Evolutionary conservation across 2,329 filamentous ascomycete species (phyloP), one percentile per base, ranked within the genome.

Genomic region (Talaromyces albobiverticillius): DNA sequence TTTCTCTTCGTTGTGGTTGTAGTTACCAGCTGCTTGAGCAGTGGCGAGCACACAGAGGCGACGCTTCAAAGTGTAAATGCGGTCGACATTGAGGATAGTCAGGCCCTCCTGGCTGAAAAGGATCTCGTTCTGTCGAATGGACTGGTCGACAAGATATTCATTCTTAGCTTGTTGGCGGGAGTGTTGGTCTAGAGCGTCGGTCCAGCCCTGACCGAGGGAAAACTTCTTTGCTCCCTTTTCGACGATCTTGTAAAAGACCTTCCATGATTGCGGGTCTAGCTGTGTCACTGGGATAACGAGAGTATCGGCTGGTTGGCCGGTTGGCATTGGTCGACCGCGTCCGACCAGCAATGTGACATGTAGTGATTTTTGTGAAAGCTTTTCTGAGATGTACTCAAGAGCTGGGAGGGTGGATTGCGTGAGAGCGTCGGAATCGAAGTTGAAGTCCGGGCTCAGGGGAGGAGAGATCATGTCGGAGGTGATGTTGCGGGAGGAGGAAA

Each of bases 1-100:
- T 14, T 67, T 61, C 11, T 71, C 66, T 3, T 67, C 63, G 18
- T 53, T 41, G 13, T 38, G 36, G 26, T 51, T 51, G 20, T 38
- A 47, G 26, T 56, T 56, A 13, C 38, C 22, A 26, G 36, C n/a
- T 16, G 36, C 43, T 61, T 64, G 13, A 57, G 59, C 52, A 16
- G 54, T 59, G 3, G 72, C 72, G 11, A 76, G 64, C 5, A 71
- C 64, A 53, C 68, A 72, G 7, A 76, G 65, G 14, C 71, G 64
- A 26, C 70, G 71, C 56, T 76, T 76, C 57, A 76, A 68, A 13
- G 69, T 75, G 54, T 75, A 75, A 53, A 76, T 71, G 36, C 73
- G 71, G 61, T 76, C 73, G 58, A 76, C 71, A 51, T 70, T 75
- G 10, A 76, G 64, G 7, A 76, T 58, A 0, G 73, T 75, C 31